phyloP scores from a whole-genome alignment of 108 stramenopile species.

The Hondaea fermentalgiana region DNA sequence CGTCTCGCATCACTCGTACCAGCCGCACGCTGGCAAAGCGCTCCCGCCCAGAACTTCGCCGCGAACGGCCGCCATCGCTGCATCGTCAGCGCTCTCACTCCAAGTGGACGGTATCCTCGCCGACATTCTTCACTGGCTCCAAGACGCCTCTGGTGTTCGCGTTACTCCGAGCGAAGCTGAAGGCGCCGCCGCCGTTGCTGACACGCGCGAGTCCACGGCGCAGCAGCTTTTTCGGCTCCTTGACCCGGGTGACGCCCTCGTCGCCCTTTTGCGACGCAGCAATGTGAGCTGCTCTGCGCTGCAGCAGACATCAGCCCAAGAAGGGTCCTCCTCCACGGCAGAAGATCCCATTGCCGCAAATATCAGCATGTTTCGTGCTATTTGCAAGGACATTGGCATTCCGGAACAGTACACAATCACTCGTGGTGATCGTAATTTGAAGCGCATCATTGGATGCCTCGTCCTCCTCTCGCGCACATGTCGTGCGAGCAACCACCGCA shows the following conservation, averaged over 20 bases:
- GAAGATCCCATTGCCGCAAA: not conserved
- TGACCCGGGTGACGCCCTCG: too few species aligned
- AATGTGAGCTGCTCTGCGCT: too few species aligned
- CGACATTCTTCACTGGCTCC: not conserved
- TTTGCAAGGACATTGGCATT: not conserved
- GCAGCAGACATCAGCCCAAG: too few species aligned
- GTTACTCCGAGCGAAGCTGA: not conserved
- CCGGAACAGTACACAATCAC: not conserved
- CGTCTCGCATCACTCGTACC: not conserved
- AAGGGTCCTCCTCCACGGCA: too few species aligned
- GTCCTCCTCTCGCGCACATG: not conserved
- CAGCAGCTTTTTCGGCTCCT: too few species aligned
- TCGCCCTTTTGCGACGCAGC: too few species aligned
- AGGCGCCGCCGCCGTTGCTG: not conserved
- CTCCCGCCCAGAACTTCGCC: not conserved
- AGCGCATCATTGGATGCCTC: conserved; percentile 11
- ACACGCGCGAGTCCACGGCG: too few species aligned
- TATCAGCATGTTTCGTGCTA: not conserved
- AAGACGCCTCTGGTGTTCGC: not conserved
- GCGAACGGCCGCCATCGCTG: not conserved
- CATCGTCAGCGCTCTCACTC: not conserved
- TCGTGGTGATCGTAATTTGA: not conserved
- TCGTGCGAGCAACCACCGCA: not conserved
- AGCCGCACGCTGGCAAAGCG: not conserved
- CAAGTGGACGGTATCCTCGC: not conserved